These are phyloP conservation scores for Hortiboletus campestris DNA, from an alignment of 768 basidiomycete genomes.

Conservation along the genomic window DNA sequence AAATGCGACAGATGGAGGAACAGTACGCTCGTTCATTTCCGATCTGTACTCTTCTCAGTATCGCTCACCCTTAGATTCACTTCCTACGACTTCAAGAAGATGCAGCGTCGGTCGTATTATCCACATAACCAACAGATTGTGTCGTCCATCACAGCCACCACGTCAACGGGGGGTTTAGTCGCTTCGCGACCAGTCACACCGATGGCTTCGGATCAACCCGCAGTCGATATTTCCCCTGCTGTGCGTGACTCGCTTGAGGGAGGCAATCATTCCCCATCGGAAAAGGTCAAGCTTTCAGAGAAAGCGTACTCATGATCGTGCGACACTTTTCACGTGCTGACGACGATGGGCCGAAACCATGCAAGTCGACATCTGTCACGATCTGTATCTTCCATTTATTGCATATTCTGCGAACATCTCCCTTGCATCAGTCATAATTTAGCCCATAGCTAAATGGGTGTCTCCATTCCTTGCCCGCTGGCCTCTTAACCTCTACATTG, in stretches of 20 bases:
- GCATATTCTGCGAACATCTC: constrained; percentile 23
- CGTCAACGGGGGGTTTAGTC: constrained; percentile 66
- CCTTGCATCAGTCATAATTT: constrained; percentile 17
- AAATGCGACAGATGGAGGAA: constrained; percentile 98
- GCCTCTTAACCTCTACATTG: constrained; percentile 3
- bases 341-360: neutral
- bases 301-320: constrained; percentile 47
- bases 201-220: constrained; percentile 42
- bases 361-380: constrained; percentile 5
- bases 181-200: constrained; percentile 78
- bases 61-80: constrained; percentile 59
- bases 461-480: constrained; percentile 9
- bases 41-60: neutral
- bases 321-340: neutral
- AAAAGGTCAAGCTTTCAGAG: constrained; percentile 42
- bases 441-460: constrained; percentile 21
- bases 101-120: constrained; percentile 89
- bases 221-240: constrained; percentile 42
- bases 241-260: constrained; percentile 44
- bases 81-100: constrained; percentile 89
- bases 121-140: constrained; percentile 71
- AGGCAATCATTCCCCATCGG: constrained; percentile 38
- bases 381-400: constrained; percentile 24
- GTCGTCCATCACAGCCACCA: constrained; percentile 67
- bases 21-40: constrained; percentile 53